Base-by-base conservation (phyloP, 1,284 basidiomycete species). In the Malassezia caprae region DNA sequence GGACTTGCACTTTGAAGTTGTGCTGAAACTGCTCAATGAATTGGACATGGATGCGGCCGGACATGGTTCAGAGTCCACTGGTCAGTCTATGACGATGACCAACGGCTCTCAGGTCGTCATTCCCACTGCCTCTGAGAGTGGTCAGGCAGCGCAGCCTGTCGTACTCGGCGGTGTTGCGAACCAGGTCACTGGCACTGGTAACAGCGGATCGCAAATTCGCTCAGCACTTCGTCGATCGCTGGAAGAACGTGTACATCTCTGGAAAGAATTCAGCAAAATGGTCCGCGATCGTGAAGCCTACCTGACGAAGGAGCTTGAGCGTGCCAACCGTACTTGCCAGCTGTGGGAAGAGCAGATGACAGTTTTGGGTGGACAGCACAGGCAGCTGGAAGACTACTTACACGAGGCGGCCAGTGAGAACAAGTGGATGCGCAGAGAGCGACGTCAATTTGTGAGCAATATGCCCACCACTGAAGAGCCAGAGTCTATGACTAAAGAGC, bases 261-360 rank as follows among this genome's bases (percentile, higher is more conserved):
- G 89, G 17, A 78, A 77, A 43, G 83, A 87, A 56, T 90, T 87
- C 66, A 77, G 84, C 5, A 75, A 79, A 32, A 90, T 91, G 83
- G 79, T 82, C 1, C 79, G 79, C 44, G 84, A 86, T 50, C 80
- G 93, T n/a, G 91, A 96, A 66, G 80, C 81, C 41, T 96, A 85
- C 82, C 67, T 75, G 51, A 55, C 56, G 17, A 74, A 59, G 58
- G 76, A 67, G 51, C 88, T 84, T 78, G 90, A 94, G 70, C 79
- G 82, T 45, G 82, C 84, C 69, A 80, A 87, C 24, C 82, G 86
- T 68, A 81, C 75, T 40, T 76, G 76, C 58, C 68, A 78, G 28
- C 79, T 91, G 19, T 96, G 91, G 93, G 90, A 96, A 76, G 87
- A 91, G 76, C 91, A 88, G 75, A 78, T 96, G 69, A 83, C 85